Conservation (phyloP, 169 alveolate genomes). For the Plasmodium yoelii region DNA sequence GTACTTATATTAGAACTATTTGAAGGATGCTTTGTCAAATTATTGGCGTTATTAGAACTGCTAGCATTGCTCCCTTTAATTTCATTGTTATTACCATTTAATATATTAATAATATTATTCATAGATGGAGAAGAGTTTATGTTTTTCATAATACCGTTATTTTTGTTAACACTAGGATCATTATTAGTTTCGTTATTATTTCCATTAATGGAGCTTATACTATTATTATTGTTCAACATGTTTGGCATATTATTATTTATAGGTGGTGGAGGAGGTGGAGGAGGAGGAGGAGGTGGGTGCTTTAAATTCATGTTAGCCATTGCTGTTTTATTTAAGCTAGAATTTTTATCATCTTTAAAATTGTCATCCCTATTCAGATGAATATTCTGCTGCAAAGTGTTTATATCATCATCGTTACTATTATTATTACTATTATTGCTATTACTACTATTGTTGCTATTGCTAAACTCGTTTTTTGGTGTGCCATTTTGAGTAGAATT, state of each 20-base stretch:
- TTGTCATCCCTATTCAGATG: constrained; percentile 14
- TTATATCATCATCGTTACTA: constrained; percentile 15
- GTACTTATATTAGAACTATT: no score
- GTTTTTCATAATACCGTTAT: constrained; percentile 11
- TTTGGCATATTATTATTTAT: not conserved
- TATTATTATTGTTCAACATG: constrained; percentile 2
- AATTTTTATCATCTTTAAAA: constrained; percentile 33
- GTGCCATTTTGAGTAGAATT: constrained; percentile 18
- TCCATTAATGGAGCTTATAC: not conserved
- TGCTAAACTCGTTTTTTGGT: constrained; percentile 13
- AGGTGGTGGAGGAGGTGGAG: constrained; percentile 54
- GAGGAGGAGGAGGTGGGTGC: constrained; percentile 28
- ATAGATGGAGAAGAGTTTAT: not conserved
- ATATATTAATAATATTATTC: not conserved
- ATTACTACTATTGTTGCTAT: not conserved
- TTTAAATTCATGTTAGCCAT: constrained; percentile 16
- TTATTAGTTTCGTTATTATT: not conserved
- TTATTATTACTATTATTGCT: constrained; percentile 6
- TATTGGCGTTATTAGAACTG: not conserved
- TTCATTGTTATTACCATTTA: not conserved
- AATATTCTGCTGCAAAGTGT: constrained; percentile 25
- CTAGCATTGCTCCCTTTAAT: no score
- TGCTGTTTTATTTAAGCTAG: constrained; percentile 13
- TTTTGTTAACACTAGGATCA: not conserved
- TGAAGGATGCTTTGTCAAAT: not conserved